phyloP scores from a whole-genome alignment of 2,329 filamentous ascomycete species.

The Epichloe gansuensis region DNA sequence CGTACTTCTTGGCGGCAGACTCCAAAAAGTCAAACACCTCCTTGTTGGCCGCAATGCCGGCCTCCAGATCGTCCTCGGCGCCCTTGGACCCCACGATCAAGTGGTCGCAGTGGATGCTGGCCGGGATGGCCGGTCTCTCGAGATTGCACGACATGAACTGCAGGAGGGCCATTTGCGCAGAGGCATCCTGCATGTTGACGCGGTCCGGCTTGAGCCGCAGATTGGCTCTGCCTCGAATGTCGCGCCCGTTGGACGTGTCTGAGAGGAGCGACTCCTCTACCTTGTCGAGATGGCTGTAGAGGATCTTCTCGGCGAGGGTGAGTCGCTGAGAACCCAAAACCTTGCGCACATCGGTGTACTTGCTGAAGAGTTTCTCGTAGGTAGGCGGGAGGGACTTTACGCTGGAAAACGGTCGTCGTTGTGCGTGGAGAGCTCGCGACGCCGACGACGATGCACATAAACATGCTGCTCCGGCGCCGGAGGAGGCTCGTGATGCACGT shows the following conservation, averaged over 20 bases:
- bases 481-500: conserved; percentile 16
- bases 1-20: conserved; percentile 80
- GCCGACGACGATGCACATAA: conserved; percentile 1
- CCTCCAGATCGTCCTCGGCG: conserved; percentile 70
- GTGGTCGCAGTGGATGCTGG: conserved; percentile 97
- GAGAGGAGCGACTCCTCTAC: conserved; percentile 76
- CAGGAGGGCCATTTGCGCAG: conserved; percentile 92
- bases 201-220: conserved; percentile 94
- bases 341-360: conserved; percentile 60
- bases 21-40: conserved; percentile 97
- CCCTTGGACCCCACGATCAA: conserved; percentile 94
- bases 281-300: conserved; percentile 89
- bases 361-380: conserved; percentile 69
- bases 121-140: conserved; percentile 78
- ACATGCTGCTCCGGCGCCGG: conserved; percentile 11
- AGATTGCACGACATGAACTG: conserved; percentile 98
- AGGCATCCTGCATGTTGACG: conserved; percentile 98
- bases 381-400: conserved; percentile 46
- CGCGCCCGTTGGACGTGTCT: conserved; percentile 69
- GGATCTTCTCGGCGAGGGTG: conserved; percentile 93
- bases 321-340: conserved; percentile 57
- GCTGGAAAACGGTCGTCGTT: conserved; percentile 25
- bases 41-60: conserved; percentile 81
- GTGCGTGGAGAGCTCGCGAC: conserved; percentile 6
- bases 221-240: conserved; percentile 78